Percentiles rank a stretch among this genome's conserved stretches.
Evolutionary conservation across 805 yeast genomes (phyloP).

Genomic region (Ascoidea asiatica): DNA sequence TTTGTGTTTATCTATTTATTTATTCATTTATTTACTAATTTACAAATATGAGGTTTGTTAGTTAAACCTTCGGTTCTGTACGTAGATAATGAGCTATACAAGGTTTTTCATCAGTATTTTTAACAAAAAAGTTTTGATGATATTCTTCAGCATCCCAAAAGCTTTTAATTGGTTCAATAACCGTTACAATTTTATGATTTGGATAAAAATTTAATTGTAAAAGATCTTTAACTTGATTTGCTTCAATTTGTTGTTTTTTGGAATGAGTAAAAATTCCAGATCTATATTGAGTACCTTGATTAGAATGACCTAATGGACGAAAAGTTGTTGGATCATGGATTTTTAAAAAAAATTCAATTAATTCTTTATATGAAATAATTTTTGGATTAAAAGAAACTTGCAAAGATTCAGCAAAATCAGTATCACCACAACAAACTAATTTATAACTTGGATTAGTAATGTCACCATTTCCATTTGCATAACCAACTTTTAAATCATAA

Average conservation of each 20-base stretch:
- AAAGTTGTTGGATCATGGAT: conserved; percentile 90
- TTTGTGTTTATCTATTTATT: no score
- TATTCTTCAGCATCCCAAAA: conserved; percentile 95
- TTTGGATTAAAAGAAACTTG: conserved; percentile 76
- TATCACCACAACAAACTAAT: conserved; percentile 64
- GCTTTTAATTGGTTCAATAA: conserved; percentile 47
- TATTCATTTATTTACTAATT: no score
- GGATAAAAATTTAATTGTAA: conserved; percentile 69
- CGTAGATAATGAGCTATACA: conserved; percentile 85
- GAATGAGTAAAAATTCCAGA: conserved; percentile 61
- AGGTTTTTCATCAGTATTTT: conserved; percentile 77
- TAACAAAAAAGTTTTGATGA: conserved; percentile 71
- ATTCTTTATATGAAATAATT: conserved; percentile 38
- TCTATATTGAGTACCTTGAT: conserved; percentile 81
- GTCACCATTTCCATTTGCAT: conserved; percentile 57
- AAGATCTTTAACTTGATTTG: conserved; percentile 31
- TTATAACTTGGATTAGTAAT: conserved; percentile 41
- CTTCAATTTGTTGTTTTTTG: conserved; percentile 29
- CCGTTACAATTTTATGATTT: conserved; percentile 53
- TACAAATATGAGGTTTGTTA: no score
- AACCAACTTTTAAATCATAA: conserved; percentile 75
- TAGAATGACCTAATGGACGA: conserved; percentile 81
- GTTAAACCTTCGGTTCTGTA: conserved; percentile 10
- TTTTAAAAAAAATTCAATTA: conserved; percentile 74
- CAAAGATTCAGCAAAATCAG: conserved; percentile 68